Percentiles rank a stretch among this genome's conserved stretches.
Evolutionary conservation across 129 eudicot species (phyloP).

Genomic region (Apium graveolens): DNA sequence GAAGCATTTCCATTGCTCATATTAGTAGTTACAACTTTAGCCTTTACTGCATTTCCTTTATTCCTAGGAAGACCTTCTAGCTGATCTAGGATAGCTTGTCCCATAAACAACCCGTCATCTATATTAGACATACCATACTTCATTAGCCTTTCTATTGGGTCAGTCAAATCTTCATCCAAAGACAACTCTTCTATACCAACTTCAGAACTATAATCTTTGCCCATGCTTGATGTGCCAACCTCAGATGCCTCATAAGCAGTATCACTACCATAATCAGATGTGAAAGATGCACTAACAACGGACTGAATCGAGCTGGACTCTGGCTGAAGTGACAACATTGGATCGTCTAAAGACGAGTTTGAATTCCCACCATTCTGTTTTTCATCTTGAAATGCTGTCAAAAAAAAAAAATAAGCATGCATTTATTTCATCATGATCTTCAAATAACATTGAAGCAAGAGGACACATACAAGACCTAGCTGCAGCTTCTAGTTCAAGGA

Average conservation of each 20-base stretch:
- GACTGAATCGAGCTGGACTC: slow-evolving; percentile 39
- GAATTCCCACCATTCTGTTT: slow-evolving; percentile 34
- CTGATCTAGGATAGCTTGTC: slow-evolving; percentile 84
- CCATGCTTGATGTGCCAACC: slow-evolving; percentile 69
- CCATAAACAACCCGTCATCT: slow-evolving; percentile 91
- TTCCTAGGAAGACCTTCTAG: slow-evolving; percentile 60
- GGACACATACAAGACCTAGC: slow-evolving; percentile 84
- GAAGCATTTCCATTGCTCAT: slow-evolving; percentile 42
- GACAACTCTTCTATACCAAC: slow-evolving; percentile 64
- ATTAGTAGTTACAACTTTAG: slow-evolving; percentile 16
- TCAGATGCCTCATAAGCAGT: slow-evolving; percentile 92
- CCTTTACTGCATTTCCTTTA: slow-evolving; percentile 35
- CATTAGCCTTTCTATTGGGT: slow-evolving; percentile 65
- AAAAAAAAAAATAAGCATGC: neutral
- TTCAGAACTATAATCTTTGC: slow-evolving; percentile 85
- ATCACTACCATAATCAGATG: slow-evolving; percentile 90
- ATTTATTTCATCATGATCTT: neutral
- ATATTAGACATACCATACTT: slow-evolving; percentile 87
- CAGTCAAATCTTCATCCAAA: slow-evolving; percentile 53
- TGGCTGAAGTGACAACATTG: slow-evolving; percentile 26
- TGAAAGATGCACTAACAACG: slow-evolving; percentile 45
- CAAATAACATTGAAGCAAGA: neutral
- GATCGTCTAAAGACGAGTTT: slow-evolving; percentile 22
- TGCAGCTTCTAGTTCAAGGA: slow-evolving; percentile 94
- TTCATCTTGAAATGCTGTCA: slow-evolving; percentile 80